Evolutionary conservation across 148 eudicot species (phyloP).

Genomic region (Beta vulgaris): DNA sequence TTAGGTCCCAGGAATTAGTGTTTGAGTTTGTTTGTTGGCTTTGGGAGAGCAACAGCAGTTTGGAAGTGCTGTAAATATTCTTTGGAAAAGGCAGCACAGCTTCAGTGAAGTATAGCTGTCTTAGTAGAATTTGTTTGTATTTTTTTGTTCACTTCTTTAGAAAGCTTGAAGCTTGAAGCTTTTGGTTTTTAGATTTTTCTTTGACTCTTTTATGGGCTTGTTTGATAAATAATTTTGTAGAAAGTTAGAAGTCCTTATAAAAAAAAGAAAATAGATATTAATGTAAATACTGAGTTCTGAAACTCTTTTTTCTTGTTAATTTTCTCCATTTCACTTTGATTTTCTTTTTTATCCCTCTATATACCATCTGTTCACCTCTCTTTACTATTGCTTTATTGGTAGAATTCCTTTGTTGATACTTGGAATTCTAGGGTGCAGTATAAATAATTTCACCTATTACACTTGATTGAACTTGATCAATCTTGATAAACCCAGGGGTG

Average conservation of each 20-base stretch:
- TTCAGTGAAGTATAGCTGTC: constrained; percentile 31
- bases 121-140: constrained; percentile 35
- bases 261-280: constrained; percentile 13
- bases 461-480: no score
- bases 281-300: constrained; percentile 30
- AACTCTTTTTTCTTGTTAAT: constrained; percentile 6
- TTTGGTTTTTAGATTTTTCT: not conserved
- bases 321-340: not conserved
- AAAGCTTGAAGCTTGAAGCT: constrained; percentile 9
- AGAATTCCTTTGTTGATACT: not conserved
- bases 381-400: not conserved
- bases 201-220: constrained; percentile 34
- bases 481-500: no score
- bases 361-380: not conserved
- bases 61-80: constrained; percentile 64
- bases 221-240: constrained; percentile 44
- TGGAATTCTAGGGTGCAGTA: no score
- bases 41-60: constrained; percentile 27
- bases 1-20: constrained; percentile 25
- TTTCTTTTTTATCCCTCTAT: not conserved
- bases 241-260: constrained; percentile 14
- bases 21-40: constrained; percentile 11
- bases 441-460: no score
- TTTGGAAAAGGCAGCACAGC: constrained; percentile 34
- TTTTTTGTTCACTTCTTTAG: constrained; percentile 25